phyloP scores from a whole-genome alignment of 306 rosid genomes.

The Malus domestica region DNA sequence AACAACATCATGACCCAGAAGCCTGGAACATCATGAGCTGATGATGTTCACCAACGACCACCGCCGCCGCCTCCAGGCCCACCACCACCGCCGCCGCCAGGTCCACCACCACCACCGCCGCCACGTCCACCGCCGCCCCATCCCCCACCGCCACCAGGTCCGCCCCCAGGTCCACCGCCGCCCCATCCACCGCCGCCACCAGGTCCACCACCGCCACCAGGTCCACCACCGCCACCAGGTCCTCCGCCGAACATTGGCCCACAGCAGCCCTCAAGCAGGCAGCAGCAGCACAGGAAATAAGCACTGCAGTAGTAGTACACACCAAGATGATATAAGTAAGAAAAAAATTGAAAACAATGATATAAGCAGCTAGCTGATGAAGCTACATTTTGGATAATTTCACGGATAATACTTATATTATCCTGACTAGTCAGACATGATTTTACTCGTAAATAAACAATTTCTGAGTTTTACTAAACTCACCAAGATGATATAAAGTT shows the following conservation, averaged over 20 bases:
- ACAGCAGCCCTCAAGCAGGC: slow-evolving; percentile 45
- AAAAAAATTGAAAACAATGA: neutral
- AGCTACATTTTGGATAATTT: neutral
- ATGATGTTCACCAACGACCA: neutral
- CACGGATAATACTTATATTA: too few relatives aligned
- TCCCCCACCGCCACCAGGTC: too few relatives aligned
- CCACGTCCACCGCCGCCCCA: too few relatives aligned
- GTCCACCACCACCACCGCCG: neutral
- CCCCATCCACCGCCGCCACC: neutral
- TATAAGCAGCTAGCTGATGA: neutral
- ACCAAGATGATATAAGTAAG: too few relatives aligned
- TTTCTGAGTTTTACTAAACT: neutral
- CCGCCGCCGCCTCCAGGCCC: neutral
- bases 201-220: neutral
- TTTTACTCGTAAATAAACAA: too few relatives aligned
- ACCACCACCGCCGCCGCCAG: neutral
- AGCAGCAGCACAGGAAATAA: slow-evolving; percentile 50
- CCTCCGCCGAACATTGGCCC: slow-evolving; percentile 33
- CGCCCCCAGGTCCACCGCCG: too few relatives aligned
- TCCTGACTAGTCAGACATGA: too few relatives aligned
- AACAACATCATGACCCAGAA: too few relatives aligned
- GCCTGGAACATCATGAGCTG: neutral
- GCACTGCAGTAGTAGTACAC: slow-evolving; percentile 11
- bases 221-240: neutral
- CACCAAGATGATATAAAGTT: slow-evolving; percentile 37